These are phyloP conservation scores for Sanghuangporus sanghuang DNA, from an alignment of 1,284 basidiomycete species.

Conservation along the genomic window DNA sequence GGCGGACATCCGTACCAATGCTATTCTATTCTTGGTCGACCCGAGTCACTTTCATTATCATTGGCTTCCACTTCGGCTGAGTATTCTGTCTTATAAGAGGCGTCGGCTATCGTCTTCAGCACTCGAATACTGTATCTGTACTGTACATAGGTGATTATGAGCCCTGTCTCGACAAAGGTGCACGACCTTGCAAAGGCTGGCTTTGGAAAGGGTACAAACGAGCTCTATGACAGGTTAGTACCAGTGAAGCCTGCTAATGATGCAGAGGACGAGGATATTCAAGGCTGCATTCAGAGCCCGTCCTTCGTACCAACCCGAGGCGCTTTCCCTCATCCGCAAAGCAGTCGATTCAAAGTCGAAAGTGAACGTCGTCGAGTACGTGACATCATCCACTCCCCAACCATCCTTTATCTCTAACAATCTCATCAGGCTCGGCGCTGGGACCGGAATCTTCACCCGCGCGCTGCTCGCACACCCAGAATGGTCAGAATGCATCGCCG, in stretches of 20 bases:
- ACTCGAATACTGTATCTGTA: not conserved
- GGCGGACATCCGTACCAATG: not conserved
- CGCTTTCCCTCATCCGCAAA: conserved; percentile 50
- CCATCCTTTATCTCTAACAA: not conserved
- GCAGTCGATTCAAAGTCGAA: conserved; percentile 34
- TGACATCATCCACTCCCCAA: conserved; percentile 2
- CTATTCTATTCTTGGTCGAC: not conserved
- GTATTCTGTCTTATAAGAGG: not conserved
- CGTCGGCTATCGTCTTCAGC: not conserved
- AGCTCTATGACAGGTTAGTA: conserved; percentile 75
- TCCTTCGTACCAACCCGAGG: conserved; percentile 62
- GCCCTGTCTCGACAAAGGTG: conserved; percentile 20
- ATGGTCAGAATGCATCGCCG: conserved; percentile 43
- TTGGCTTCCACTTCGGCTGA: not conserved
- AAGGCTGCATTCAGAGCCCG: conserved; percentile 42
- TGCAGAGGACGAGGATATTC: conserved; percentile 2
- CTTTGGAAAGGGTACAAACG: conserved; percentile 51
- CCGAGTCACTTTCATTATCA: not conserved
- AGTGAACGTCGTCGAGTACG: conserved; percentile 67
- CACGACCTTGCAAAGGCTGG: conserved; percentile 60
- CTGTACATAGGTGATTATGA: not conserved
- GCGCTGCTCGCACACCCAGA: conserved; percentile 60
- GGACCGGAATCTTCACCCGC: conserved; percentile 78
- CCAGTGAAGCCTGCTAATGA: conserved; percentile 11
- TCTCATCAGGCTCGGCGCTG: conserved; percentile 53